Evolutionary conservation across 371 early-diverging fungal genomes (phyloP), one percentile per base, ranked within the genome.

Genomic region (Vairimorpha apis): DNA sequence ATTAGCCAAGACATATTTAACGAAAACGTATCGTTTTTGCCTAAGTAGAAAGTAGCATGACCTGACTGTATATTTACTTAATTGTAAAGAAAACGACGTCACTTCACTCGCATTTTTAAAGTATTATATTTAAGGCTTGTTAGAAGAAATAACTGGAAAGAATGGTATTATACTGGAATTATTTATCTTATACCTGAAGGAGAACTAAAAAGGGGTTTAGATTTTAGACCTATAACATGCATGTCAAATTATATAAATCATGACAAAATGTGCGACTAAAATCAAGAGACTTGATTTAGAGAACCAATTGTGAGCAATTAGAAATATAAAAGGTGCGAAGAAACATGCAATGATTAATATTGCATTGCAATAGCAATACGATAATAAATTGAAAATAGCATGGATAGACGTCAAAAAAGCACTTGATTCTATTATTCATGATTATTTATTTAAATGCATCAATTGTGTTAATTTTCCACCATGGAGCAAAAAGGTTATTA

Each of bases 331-430:
- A n/a, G 49, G 49, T 16, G 49, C 49, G 5, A 49, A n/a, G 21
- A 21, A 49, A 21, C 49, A 49, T 16, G 49, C 49, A 5, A 4
- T 49, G 5, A 10, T n/a, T 5, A 49, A 49, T 49, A 21, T 49
- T n/a, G 18, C 18, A 4, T n/a, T 49, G 5, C 8, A 49, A 4
- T 16, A 49, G 18, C 4, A 5, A n/a, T n/a, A 49, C 21, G 21
- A 49, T 10, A 10, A 49, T n/a, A 4, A 10, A n/a, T 21, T 49
- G 18, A 49, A 49, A n/a, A 49, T 21, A 10, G 21, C 21, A 21
- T 49, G 49, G 21, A 12, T 72, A 30, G 49, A 49, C 49, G 49
- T 49, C 4, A 49, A 49, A 21, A 49, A 49, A n/a, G 49, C 49
- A 16, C 21, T n/a, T 21, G 49, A 49, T 21, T 49, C 49, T 10